Conservation (phyloP, 1,284 basidiomycete species). For the Puccinia triticina region DNA sequence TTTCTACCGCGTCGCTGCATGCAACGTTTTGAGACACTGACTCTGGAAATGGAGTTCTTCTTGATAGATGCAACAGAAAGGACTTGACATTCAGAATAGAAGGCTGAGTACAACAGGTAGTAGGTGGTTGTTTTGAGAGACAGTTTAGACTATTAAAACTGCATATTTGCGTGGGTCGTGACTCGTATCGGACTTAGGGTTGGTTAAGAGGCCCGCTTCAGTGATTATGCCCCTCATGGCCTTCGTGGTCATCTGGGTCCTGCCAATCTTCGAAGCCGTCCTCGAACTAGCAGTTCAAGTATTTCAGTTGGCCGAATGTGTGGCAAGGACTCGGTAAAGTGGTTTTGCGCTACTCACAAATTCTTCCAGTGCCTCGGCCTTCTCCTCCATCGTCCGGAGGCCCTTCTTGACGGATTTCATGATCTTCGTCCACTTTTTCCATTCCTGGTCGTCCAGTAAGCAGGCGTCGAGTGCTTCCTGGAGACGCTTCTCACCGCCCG, state of each 20-base stretch:
- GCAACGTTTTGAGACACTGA: too few relatives aligned
- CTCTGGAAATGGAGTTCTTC: too few relatives aligned
- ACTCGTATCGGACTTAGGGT: neutral
- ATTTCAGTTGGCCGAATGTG: neutral
- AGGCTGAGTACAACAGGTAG: too few relatives aligned
- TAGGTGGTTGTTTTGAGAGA: too few relatives aligned
- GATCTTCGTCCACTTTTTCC: conserved; percentile 60
- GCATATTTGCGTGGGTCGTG: too few relatives aligned
- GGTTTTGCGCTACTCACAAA: conserved; percentile 49
- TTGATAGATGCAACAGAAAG: too few relatives aligned
- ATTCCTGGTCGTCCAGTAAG: conserved; percentile 62
- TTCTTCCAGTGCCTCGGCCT: conserved; percentile 61
- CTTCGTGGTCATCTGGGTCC: conserved; percentile 57
- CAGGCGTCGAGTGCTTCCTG: conserved; percentile 60
- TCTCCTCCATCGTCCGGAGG: conserved; percentile 58
- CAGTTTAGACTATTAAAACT: too few relatives aligned
- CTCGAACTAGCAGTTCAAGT: neutral
- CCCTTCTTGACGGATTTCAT: conserved; percentile 59
- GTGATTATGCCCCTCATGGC: conserved; percentile 55
- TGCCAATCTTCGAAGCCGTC: conserved; percentile 61
- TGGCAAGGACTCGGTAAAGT: neutral
- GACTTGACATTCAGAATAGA: too few relatives aligned
- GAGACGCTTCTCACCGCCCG: conserved; percentile 59
- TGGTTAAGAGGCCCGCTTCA: conserved; percentile 52
- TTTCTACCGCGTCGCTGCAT: too few relatives aligned